A percentile compares a stretch with the other conserved stretches of the same genome.
These are phyloP conservation scores for Blastosporella zonata DNA, from an alignment of 1,284 basidiomycete species.

Conservation along the genomic window DNA sequence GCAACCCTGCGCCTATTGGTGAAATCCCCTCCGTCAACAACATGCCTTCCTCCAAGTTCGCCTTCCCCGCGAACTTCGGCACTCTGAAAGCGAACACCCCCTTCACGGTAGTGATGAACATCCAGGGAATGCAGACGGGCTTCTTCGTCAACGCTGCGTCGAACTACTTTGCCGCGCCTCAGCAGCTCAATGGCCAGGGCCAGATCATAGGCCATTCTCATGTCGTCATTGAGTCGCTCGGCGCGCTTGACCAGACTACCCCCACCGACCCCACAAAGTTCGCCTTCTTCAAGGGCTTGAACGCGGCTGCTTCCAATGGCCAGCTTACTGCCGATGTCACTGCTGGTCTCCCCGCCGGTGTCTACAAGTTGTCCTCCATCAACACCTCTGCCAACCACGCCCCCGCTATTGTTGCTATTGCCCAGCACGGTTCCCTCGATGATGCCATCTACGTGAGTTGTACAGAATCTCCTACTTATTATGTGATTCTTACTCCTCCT, in stretches of 20 bases:
- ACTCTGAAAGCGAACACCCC: conserved; percentile 49
- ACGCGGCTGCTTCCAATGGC: conserved; percentile 46
- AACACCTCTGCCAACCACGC: conserved; percentile 62
- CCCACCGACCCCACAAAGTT: conserved; percentile 54
- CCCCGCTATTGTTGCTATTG: conserved; percentile 58
- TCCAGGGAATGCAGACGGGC: conserved; percentile 56
- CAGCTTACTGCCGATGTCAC: conserved; percentile 52
- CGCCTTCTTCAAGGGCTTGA: conserved; percentile 71
- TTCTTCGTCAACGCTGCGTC: conserved; percentile 58
- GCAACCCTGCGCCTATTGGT: conserved; percentile 67
- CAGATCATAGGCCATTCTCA: conserved; percentile 64
- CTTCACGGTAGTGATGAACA: conserved; percentile 59
- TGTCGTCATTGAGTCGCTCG: conserved; percentile 56
- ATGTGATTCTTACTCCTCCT: conserved; percentile 4
- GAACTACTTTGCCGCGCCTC: conserved; percentile 68
- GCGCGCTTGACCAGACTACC: conserved; percentile 46
- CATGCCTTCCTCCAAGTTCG: conserved; percentile 62
- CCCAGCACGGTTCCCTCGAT: conserved; percentile 57
- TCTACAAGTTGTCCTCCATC: conserved; percentile 61
- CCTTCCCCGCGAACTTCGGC: conserved; percentile 50
- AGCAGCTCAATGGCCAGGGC: conserved; percentile 49
- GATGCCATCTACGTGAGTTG: conserved; percentile 54
- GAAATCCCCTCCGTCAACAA: conserved; percentile 50
- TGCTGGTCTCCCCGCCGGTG: conserved; percentile 55
- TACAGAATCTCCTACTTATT: not conserved